Evolutionary conservation across 2,329 filamentous ascomycete genomes (phyloP).

Genomic region (Penicillium sumatraense): DNA sequence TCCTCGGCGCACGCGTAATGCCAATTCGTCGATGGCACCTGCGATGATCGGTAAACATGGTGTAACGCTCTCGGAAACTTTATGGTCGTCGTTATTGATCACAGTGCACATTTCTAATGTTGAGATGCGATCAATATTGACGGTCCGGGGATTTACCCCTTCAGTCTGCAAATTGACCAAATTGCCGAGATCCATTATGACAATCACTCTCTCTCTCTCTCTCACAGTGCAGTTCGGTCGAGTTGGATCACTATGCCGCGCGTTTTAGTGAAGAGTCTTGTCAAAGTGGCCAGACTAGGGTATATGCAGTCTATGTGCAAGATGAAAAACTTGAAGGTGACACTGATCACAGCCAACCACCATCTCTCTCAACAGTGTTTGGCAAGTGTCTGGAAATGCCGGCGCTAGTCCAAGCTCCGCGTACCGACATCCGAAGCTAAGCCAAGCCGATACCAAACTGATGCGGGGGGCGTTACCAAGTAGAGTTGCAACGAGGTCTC

Average conservation of each 20-base stretch:
- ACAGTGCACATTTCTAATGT: conserved; percentile 45
- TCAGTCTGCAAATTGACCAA: conserved; percentile 44
- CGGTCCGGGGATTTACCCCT: conserved; percentile 39
- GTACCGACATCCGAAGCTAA: conserved; percentile 1
- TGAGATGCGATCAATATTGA: conserved; percentile 42
- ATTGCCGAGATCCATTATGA: conserved; percentile 26
- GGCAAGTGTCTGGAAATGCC: no score
- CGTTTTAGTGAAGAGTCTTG: no score
- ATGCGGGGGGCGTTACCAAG: conserved; percentile 14
- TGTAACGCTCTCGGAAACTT: conserved; percentile 36
- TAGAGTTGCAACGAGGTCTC: conserved; percentile 14
- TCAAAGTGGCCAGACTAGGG: neutral
- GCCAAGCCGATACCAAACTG: neutral
- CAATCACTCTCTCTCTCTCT: neutral
- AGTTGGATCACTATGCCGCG: no score
- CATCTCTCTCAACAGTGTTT: no score
- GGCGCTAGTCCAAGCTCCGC: neutral
- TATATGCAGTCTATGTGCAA: neutral
- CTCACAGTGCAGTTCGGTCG: no score
- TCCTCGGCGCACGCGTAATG: conserved; percentile 35
- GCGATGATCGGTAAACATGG: conserved; percentile 40
- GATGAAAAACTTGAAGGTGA: neutral
- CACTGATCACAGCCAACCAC: neutral
- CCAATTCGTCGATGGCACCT: conserved; percentile 38
- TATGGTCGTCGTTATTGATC: conserved; percentile 44